These are phyloP conservation scores for Teunomyces aglyptinius DNA, from an alignment of 805 yeast genomes.

Conservation along the genomic window DNA sequence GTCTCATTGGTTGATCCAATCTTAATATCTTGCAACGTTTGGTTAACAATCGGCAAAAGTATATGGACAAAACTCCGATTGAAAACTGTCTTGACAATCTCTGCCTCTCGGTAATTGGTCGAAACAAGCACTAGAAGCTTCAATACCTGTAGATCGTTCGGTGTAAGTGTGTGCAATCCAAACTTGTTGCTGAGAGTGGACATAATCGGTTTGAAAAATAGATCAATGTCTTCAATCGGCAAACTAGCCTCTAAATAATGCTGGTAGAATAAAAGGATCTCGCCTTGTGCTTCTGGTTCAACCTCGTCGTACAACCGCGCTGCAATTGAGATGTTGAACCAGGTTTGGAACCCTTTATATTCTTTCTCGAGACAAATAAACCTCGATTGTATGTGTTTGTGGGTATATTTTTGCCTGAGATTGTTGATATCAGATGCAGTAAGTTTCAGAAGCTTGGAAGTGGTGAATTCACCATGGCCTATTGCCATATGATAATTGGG, in stretches of 20 bases:
- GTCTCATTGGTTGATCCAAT: not conserved
- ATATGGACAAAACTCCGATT: not conserved
- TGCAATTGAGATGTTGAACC: not conserved
- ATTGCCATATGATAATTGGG: not conserved
- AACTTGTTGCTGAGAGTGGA: not conserved
- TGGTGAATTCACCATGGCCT: not conserved
- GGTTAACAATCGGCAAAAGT: conserved; percentile 1
- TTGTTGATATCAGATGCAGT: not conserved
- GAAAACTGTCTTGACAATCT: not conserved
- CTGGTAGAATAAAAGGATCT: conserved; percentile 2
- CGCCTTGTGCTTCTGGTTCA: not conserved
- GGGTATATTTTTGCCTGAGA: not conserved
- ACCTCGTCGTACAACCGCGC: not conserved
- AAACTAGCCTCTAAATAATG: not conserved
- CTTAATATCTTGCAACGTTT: conserved; percentile 2
- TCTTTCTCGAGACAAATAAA: not conserved
- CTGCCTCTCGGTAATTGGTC: conserved; percentile 7
- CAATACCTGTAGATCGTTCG: conserved; percentile 6
- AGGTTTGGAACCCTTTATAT: not conserved
- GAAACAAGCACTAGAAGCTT: conserved; percentile 12
- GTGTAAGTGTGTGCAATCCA: not conserved
- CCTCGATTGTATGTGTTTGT: not conserved
- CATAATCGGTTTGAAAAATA: not conserved
- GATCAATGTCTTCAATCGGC: not conserved
- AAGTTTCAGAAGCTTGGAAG: not conserved